phyloP scores from a whole-genome alignment of 305 asterid genomes.

The Fraxinus latifolia region DNA sequence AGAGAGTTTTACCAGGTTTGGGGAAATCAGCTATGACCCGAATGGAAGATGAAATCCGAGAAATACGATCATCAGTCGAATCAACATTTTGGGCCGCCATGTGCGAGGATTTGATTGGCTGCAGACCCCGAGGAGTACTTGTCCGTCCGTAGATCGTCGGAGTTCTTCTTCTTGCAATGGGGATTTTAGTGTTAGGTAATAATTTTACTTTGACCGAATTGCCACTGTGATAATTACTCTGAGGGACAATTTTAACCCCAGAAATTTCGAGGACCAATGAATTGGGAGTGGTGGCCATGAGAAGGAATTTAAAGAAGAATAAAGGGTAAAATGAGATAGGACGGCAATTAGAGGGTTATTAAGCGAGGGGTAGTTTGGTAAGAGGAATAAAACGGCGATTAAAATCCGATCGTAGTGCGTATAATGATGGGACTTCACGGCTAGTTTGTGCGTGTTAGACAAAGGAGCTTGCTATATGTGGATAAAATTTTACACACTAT shows the following conservation, averaged over 20 bases:
- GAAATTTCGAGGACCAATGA: not conserved
- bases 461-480: no score
- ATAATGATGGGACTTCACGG: not conserved
- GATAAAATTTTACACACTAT: no score
- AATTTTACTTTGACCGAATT: constrained; percentile 33
- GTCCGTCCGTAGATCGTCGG: constrained; percentile 20
- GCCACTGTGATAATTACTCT: constrained; percentile 19
- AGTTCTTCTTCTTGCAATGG: constrained; percentile 15
- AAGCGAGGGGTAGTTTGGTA: constrained; percentile 8
- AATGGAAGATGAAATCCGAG: constrained; percentile 65
- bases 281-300: constrained; percentile 30
- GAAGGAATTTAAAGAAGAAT: constrained; percentile 7
- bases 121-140: constrained; percentile 18
- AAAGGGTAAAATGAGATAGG: constrained; percentile 21
- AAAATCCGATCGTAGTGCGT: not conserved
- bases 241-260: constrained; percentile 35
- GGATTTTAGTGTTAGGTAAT: constrained; percentile 33
- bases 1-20: constrained; percentile 52
- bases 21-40: constrained; percentile 91
- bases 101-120: constrained; percentile 23
- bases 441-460: not conserved
- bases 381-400: not conserved
- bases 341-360: not conserved
- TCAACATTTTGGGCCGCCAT: constrained; percentile 45
- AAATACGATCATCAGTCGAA: constrained; percentile 49